Base-by-base conservation (phyloP, 495 filamentous ascomycete genomes). In the Tuber melanosporum region DNA sequence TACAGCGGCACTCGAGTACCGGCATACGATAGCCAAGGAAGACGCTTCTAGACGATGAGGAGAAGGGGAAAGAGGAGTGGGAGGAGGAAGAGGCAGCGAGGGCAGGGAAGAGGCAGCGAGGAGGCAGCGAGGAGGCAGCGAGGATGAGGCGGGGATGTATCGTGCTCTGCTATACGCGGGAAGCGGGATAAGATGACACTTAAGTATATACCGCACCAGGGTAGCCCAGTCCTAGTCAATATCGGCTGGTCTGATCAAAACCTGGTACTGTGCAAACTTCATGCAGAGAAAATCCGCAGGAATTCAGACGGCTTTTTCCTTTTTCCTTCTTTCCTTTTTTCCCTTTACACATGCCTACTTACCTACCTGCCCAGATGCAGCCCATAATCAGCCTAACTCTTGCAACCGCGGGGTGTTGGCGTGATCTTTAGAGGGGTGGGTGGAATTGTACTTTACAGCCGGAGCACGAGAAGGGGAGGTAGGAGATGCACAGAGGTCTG, bases 151-250 rank as follows among this genome's bases (percentile, higher is more conserved):
- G n/a, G 57, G n/a, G n/a, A 17, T 32, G n/a, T 32, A 66, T 66
- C 57, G n/a, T 66, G 2, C 57, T 17, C 57, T 26, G 14, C 26
- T 66, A n/a, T 66, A 32, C 10, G 57, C 26, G 26, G 57, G 57
- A 8, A 32, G 26, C 57, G 57, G 57, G 57, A 66, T 66, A 66
- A 66, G 57, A 66, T 66, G 57, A 66, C 26, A n/a, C 57, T 32
- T 15, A 66, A 15, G 57, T 66, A 66, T 66, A 66, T 66, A 66
- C 57, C 57, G 57, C 57, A 32, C 57, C 26, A 66, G 57, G 57
- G n/a, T 66, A 66, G 2, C 0, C 26, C 15, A 15, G 12, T 6
- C 57, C 57, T 32, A 6, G n/a, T 66, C 57, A 14, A 66, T 66
- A 66, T 66, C 26, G 14, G 26, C 57, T 32, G 32, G 57, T 17